Conservation (phyloP, 805 yeast species). For the Saccharomycopsis fermentans region DNA sequence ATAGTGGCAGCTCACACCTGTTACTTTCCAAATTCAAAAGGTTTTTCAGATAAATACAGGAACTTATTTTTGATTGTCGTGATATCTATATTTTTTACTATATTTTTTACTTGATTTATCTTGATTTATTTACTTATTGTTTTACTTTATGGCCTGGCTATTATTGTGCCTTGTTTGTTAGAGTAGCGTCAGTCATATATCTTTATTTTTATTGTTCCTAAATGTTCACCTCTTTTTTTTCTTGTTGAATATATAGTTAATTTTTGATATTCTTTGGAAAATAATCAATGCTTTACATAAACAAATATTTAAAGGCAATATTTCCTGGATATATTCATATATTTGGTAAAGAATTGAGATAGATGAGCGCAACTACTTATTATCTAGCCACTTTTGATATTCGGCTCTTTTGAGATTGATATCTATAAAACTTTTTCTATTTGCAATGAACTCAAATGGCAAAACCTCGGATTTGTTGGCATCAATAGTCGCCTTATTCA, state of each 20-base stretch:
- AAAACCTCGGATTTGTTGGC: constrained; percentile 38
- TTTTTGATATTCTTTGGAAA: not conserved
- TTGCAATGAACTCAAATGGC: constrained; percentile 39
- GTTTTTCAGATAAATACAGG: constrained; percentile 3
- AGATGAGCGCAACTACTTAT: not conserved
- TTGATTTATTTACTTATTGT: not conserved
- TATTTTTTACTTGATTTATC: no score
- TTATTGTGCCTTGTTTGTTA: not conserved
- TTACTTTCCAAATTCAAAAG: constrained; percentile 10
- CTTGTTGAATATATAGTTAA: not conserved
- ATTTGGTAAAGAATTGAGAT: no score
- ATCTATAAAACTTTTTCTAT: constrained; percentile 44
- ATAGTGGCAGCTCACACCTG: not conserved
- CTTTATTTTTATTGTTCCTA: not conserved
- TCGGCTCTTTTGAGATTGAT: constrained; percentile 35
- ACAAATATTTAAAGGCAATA: no score
- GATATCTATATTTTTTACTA: no score
- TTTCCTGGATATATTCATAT: no score
- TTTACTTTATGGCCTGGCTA: not conserved
- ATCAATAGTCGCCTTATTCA: constrained; percentile 38
- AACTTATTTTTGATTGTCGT: not conserved
- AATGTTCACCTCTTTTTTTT: not conserved
- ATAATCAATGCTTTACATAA: not conserved
- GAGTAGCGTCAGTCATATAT: not conserved
- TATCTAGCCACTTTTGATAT: constrained; percentile 13